Evolutionary conservation across 495 filamentous ascomycete genomes (phyloP).

Genomic region (Neurospora sp.): DNA sequence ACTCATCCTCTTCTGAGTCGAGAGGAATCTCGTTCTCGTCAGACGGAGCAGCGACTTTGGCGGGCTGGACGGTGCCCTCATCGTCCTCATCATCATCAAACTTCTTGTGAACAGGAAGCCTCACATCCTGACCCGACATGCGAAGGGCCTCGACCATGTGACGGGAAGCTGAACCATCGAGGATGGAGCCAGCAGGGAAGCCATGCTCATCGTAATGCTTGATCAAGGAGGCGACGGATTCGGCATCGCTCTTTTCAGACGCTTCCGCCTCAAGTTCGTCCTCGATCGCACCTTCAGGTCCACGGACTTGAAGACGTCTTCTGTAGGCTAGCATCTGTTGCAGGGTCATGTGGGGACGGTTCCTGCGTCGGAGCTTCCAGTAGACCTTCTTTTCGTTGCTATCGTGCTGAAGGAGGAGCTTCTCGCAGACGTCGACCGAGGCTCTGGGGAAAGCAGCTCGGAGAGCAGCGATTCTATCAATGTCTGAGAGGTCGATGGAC

Average conservation of each 20-base stretch:
- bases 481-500: slow-evolving; percentile 6
- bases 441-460: slow-evolving; percentile 26
- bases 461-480: slow-evolving; percentile 24
- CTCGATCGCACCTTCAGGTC: neutral
- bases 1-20: neutral
- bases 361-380: slow-evolving; percentile 1
- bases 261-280: slow-evolving; percentile 5
- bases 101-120: slow-evolving; percentile 22
- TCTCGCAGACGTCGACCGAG: slow-evolving; percentile 18
- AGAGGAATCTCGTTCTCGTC: slow-evolving; percentile 1
- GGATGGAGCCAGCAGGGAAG: slow-evolving; percentile 40
- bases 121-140: slow-evolving; percentile 16
- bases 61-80: slow-evolving; percentile 7
- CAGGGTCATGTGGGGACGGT: slow-evolving; percentile 3
- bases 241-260: slow-evolving; percentile 17
- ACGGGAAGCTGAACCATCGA: slow-evolving; percentile 28
- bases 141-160: slow-evolving; percentile 26
- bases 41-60: neutral
- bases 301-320: neutral
- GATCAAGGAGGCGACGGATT: slow-evolving; percentile 20
- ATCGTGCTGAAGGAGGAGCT: slow-evolving; percentile 7
- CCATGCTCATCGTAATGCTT: slow-evolving; percentile 39
- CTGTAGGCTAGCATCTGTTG: slow-evolving; percentile 6
- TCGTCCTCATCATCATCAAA: slow-evolving; percentile 21
- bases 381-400: slow-evolving; percentile 10